Conservation (phyloP, 495 filamentous ascomycete genomes). For the Alectoria sarmentosa region DNA sequence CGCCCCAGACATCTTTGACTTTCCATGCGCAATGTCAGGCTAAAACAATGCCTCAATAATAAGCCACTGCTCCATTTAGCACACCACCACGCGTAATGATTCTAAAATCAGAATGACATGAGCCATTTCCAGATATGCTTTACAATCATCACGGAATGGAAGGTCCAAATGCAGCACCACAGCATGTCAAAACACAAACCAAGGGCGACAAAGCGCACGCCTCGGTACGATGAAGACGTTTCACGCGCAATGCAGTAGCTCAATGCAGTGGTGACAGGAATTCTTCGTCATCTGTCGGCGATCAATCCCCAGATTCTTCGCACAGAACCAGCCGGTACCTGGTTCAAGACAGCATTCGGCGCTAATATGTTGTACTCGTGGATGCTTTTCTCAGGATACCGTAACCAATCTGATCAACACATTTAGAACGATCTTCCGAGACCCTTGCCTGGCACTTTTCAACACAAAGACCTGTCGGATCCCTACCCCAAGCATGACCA, state of each 20-base stretch:
- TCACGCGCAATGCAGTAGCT: not conserved
- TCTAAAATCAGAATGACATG: not conserved
- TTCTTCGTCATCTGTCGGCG: not conserved
- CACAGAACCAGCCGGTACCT: not conserved
- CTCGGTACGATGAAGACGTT: not conserved
- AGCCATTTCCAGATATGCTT: not conserved
- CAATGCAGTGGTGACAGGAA: not conserved
- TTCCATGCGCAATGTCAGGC: not conserved
- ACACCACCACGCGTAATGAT: not conserved
- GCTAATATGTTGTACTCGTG: no score
- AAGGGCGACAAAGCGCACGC: not conserved
- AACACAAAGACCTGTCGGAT: no score
- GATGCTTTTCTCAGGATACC: no score
- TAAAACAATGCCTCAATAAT: conserved; percentile 2
- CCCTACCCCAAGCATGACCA: no score
- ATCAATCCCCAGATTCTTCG: not conserved
- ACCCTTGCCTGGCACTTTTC: not conserved
- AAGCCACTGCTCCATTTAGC: not conserved
- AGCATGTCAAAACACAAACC: not conserved
- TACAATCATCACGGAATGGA: not conserved
- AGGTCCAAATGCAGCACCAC: not conserved
- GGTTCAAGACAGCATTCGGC: not conserved
- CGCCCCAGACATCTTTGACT: not conserved
- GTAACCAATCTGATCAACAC: not conserved
- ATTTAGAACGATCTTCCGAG: not conserved